Conservation (phyloP, 345 rosid genomes). For the Brassica cretica region DNA sequence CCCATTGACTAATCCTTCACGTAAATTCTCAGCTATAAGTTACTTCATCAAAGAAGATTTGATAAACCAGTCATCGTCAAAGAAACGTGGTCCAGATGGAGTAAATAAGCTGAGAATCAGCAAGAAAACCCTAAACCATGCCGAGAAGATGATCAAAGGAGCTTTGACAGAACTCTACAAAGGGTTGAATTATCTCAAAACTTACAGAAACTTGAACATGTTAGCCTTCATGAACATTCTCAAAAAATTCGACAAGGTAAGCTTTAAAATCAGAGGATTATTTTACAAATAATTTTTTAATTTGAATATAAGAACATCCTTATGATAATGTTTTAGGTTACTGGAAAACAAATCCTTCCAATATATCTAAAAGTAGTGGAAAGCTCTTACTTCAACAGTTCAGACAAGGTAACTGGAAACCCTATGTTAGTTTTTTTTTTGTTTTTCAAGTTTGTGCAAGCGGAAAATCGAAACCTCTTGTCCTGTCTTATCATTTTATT, state of each 20-base stretch:
- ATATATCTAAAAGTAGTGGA: constrained; percentile 89
- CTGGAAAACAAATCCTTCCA: constrained; percentile 87
- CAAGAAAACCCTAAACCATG: constrained; percentile 72
- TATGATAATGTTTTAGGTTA: constrained; percentile 47
- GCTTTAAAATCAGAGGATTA: not conserved
- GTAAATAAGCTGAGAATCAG: constrained; percentile 61
- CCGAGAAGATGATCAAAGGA: constrained; percentile 90
- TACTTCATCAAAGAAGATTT: constrained; percentile 71
- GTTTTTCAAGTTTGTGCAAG: constrained; percentile 19
- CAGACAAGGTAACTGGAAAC: constrained; percentile 70
- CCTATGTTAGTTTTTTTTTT: not conserved
- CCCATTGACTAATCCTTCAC: constrained; percentile 78
- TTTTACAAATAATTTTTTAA: too few relatives aligned
- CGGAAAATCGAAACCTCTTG: constrained; percentile 34
- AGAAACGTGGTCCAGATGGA: constrained; percentile 56
- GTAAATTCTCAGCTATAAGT: constrained; percentile 79
- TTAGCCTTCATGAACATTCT: constrained; percentile 93
- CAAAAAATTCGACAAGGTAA: constrained; percentile 91
- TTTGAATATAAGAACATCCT: not conserved
- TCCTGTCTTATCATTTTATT: constrained; percentile 24
- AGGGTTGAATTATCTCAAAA: constrained; percentile 82
- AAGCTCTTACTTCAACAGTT: constrained; percentile 88
- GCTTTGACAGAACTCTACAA: constrained; percentile 84
- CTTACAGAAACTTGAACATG: constrained; percentile 94
- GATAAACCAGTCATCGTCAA: constrained; percentile 63